A percentile compares a stretch with the other conserved stretches of the same genome.
Conservation (phyloP, 2,329 filamentous ascomycete species). For the Cytospora schulzeri region DNA sequence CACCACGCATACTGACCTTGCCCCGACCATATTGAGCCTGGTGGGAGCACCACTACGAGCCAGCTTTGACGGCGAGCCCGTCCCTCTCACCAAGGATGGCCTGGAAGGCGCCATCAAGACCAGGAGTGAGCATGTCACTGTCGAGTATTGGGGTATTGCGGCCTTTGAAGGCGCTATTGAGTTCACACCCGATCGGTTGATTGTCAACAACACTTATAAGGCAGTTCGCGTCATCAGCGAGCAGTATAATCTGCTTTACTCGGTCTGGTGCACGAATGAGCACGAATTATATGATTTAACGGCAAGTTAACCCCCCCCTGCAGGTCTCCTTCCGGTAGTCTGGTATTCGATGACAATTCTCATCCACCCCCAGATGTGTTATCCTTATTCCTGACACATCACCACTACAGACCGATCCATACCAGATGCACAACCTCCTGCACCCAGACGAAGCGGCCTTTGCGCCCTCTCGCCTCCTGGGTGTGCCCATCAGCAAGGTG, state of each 20-base stretch:
- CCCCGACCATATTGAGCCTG: no score
- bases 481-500: conserved; percentile 42
- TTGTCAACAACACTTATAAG: conserved; percentile 61
- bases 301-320: conserved; percentile 38
- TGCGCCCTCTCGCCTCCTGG: conserved; percentile 34
- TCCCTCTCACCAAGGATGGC: no score
- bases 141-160: conserved; percentile 57
- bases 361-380: no score
- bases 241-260: conserved; percentile 63
- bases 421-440: conserved; percentile 51
- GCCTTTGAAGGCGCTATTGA: conserved; percentile 40
- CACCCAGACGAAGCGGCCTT: conserved; percentile 18
- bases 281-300: conserved; percentile 66
- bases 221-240: conserved; percentile 54
- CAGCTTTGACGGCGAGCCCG: no score
- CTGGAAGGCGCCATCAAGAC: no score
- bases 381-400: not conserved
- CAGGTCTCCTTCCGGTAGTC: conserved; percentile 1
- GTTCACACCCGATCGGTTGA: conserved; percentile 13
- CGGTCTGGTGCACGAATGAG: conserved; percentile 69
- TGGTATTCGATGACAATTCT: not conserved
- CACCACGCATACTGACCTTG: no score
- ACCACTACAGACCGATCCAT: conserved; percentile 49
- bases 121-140: conserved; percentile 56
- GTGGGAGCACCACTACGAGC: no score